Base-by-base conservation (phyloP, 1,139 yeast species). In the Suhomyces terraborum region DNA sequence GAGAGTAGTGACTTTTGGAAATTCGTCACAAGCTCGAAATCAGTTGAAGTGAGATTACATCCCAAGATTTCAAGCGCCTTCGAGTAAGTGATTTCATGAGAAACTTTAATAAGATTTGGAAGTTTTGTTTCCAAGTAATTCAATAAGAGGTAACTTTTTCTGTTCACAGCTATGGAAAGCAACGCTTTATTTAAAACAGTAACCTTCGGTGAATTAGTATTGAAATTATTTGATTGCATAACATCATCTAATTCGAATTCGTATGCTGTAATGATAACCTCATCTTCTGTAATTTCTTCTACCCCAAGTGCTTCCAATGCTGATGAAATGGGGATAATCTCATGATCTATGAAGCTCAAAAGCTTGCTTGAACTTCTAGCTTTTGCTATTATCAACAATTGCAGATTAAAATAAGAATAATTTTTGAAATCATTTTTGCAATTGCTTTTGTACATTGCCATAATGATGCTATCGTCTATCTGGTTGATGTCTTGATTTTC, bases 261-360 rank as follows among this genome's bases (percentile, higher is more conserved):
- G 51, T 76, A 82, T 0, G 91, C 88, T 1, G 93, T 84, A 24
- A 80, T 71, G 4, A 85, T 77, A 31, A 85, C 80, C 45, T 85
- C 94, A 54, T 84, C 93, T 55, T 84, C 94, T 4, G 88, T 83
- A 6, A 79, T 71, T 26, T 77, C 79, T 50, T 77, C 83, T 18
- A 84, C 75, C 12, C 80, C 83, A 35, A 88, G 62, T 12, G 75
- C 72, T 1, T 71, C 72, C 50, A 84, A 79, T 0, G 96, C 94
- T 38, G 79, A 74, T 3, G 61, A 57, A 4, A 79, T 49, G 10
- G 79, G 76, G 27, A 79, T 54, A 2, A 84, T 74, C 53, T 85
- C 91, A 22, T 73, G 66, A 4, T 68, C 70, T 28, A 85, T 58
- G 47, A 66, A 81, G 16, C 67, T 61, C 6, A 51, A 51, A n/a